Evolutionary conservation across 2,329 filamentous ascomycete genomes (phyloP), one percentile per base, ranked within the genome.

Genomic region (Ambrosiella beaveri): DNA sequence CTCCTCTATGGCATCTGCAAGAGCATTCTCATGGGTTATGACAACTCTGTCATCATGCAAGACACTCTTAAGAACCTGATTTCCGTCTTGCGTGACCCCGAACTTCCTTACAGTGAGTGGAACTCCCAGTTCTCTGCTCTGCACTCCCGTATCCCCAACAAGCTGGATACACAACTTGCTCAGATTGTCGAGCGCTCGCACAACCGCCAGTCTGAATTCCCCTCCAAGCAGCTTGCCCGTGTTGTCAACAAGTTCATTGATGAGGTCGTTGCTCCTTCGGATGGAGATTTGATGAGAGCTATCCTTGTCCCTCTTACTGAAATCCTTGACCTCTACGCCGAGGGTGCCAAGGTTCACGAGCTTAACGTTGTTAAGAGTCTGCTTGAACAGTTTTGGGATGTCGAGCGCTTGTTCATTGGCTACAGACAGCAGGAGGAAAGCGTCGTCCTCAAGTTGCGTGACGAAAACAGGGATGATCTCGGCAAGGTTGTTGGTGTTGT

Each of bases 41-140:
- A 98, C 73, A 98, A 98, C 78, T 91, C 95, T 64, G 85, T 96
- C 64, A 89, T 97, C 71, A 95, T 98, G 91, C 79, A 81, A 56
- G 72, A 81, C 61, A 93, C 89, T 1, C 76, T 98, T 19, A 88
- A 87, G 71, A 87, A 93, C 68, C 76, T 97, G 41, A 83, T 96
- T n/a, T 81, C 88, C 61, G 90, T 98, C 9, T 80, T 98, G 19
- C 84, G 91, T 47, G 81, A 95, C 66, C 82, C 86, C 1, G 90
- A 96, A 66, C 79, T 98, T 62, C 93, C 93, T 1, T 98, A 93
- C 68, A 89, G 91, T 69, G 89, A 98, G 71, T 98, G 91, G 88
- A 89, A 86, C 62, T 86, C 91, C 5, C 89, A 97, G 68, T 93
- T 95, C 64, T 95, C 93, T 54, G 93, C 93, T 19, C 80, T 98